Evolutionary conservation across 306 rosid species (phyloP).

Genomic region (Quercus aquifolioides): DNA sequence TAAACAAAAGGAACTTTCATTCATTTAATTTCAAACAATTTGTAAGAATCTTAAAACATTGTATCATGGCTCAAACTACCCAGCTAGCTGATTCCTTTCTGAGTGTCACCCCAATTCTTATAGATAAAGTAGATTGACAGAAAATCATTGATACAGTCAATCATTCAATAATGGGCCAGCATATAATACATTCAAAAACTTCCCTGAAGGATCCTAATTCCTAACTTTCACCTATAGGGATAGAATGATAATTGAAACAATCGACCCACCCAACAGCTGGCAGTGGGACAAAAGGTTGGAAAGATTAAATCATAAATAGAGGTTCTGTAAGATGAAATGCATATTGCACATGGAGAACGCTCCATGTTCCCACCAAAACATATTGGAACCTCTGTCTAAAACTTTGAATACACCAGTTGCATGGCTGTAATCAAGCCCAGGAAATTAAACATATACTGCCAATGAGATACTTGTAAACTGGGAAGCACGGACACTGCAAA

Average conservation of each 20-base stretch:
- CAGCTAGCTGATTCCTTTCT: conserved; percentile 9
- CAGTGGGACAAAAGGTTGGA: conserved; percentile 14
- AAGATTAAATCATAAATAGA: conserved; percentile 22
- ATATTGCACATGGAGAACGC: conserved; percentile 18
- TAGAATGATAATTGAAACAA: conserved; percentile 26
- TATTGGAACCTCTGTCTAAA: conserved; percentile 8
- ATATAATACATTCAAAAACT: conserved; percentile 16
- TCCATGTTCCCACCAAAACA: conserved; percentile 1
- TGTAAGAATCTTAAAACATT: neutral
- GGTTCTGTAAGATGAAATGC: conserved; percentile 6
- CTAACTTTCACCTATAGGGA: neutral
- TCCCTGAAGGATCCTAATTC: neutral
- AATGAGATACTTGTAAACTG: conserved; percentile 15
- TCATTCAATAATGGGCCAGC: conserved; percentile 28
- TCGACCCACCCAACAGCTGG: conserved; percentile 50
- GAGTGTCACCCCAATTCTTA: neutral
- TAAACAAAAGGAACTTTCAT: neutral
- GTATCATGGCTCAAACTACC: conserved; percentile 3
- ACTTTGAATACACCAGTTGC: conserved; percentile 12
- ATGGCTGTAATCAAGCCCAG: conserved; percentile 19
- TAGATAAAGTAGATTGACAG: conserved; percentile 27
- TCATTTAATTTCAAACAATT: neutral
- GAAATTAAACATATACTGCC: conserved; percentile 25
- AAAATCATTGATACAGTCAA: conserved; percentile 25
- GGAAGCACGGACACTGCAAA: no score